Evolutionary conservation across 345 rosid genomes (phyloP).

Genomic region (Citrus glauca): DNA sequence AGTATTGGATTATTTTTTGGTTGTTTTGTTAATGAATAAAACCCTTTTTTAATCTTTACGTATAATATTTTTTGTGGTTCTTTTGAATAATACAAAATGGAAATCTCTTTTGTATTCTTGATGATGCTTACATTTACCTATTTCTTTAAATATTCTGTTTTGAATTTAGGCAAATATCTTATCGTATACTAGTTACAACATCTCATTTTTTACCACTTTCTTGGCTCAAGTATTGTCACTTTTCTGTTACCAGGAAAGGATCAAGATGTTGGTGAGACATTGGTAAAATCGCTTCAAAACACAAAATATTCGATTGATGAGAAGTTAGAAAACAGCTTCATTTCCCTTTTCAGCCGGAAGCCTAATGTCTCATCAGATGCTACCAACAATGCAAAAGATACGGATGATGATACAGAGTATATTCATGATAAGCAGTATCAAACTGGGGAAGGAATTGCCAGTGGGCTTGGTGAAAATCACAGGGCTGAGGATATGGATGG

Average conservation of each 20-base stretch:
- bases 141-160: neutral
- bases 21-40: neutral
- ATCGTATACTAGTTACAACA: too few relatives aligned
- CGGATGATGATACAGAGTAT: conserved; percentile 17
- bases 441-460: conserved; percentile 30
- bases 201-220: too few relatives aligned
- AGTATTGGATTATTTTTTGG: neutral
- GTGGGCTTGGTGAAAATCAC: conserved; percentile 27
- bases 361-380: conserved; percentile 29
- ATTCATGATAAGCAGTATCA: conserved; percentile 24
- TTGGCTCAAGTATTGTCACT: neutral
- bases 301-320: conserved; percentile 84
- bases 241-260: conserved; percentile 51
- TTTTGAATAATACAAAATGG: neutral
- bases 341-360: conserved; percentile 58
- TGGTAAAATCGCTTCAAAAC: conserved; percentile 83
- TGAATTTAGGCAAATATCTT: conserved; percentile 1
- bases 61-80: neutral
- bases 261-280: conserved; percentile 70
- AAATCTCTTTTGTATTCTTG: neutral
- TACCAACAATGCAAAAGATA: conserved; percentile 29
- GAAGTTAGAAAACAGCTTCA: conserved; percentile 73
- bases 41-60: neutral
- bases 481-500: conserved; percentile 35
- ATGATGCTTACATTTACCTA: neutral